Evolutionary conservation across 139 green algal species (phyloP), one percentile per base, ranked within the genome.

Genomic region (Closterium sp.): DNA sequence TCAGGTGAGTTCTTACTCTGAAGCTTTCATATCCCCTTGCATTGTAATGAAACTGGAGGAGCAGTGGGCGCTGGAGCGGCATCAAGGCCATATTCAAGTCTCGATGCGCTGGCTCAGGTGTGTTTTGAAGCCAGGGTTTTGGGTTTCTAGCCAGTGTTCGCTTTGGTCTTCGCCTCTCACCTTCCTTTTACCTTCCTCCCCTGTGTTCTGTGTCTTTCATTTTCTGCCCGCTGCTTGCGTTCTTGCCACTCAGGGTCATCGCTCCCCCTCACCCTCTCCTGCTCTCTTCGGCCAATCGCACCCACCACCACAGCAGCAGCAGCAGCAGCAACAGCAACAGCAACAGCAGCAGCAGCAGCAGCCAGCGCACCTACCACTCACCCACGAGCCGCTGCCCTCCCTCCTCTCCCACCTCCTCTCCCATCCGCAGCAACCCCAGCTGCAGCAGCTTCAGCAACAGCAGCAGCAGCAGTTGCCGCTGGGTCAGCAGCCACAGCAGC

Each of bases 311-410:
- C 90, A 90, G 21, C 73, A 92, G 31, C 88, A 90, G 21, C 88
- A 90, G 29, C 88, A 90, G 28, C 38, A 87, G 9, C 84, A 87
- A 6, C n/a, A 87, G 84, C 21, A 91, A 0, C 90, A 90, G 0
- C 73, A 92, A 4, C 88, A 90, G 38, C 88, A 90, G 29, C 88
- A 90, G 88, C 42, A 87, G n/a, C 85, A 87, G n/a, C n/a, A 87
- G n/a, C 32, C 73, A 28, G 22, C 31, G 30, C 31, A 86, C 24
- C 89, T 87, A 13, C 45, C 88, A 30, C 28, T 87, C n/a, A 24
- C 88, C 19, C 32, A 91, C 62, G 31, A 91, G 11, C 89, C 50
- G 11, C 34, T 88, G 30, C 89, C 21, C 19, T n/a, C 62, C 62
- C 62, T 79, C 62, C 62, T 79, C 62, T 79, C 62, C 17, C 62